Base-by-base conservation (phyloP, 2,329 filamentous ascomycete species). In the Amesomyces nigricolor region DNA sequence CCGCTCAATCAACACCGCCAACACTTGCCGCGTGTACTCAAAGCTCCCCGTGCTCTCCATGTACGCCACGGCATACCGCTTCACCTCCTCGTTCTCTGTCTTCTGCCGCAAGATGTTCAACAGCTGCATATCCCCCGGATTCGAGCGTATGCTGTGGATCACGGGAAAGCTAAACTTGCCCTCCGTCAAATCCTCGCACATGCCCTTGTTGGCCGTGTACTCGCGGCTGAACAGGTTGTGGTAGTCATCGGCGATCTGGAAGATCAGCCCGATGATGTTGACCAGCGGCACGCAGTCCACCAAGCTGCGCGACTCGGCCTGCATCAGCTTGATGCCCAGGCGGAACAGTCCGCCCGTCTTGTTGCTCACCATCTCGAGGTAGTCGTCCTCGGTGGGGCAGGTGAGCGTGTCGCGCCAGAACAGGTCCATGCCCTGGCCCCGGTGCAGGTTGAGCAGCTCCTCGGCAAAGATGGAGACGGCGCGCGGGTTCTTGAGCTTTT, bases 151-250 rank as follows among this genome's bases (percentile, higher is more conserved):
- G 69, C 88, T 87, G 74, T 97, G 92, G 65, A 97, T 96, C 65
- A 97, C 86, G 40, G 91, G 91, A 69, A 96, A 96, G 26, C 87
- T 92, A 75, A 96, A 96, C 78, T 97, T 97, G 61, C 92, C 92
- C 74, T 97, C 94, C 1, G 91, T 96, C 64, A 97, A 74, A 72
- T 97, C 94, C 75, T 97, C 92, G 71, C 89, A 95, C 63, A 96
- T 81, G 48, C 92, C 94, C 75, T 97, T 97, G 71, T 95, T 92
- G 61, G 87, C 78, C 38, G 85, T 85, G 76, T 96, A 96, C 66
- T 85, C 78, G n/a, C 74, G 75, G 16, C 78, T 82, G 30, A 79
- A 81, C 43, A 99, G 83, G 70, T 97, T 97, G 71, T 91, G 84
- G 74, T 96, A 96, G 78, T 99, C 94, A 75, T 92, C 89, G 64